Base-by-base conservation (phyloP, 176 grass and related monocot species). In the Saccharum spontaneum region DNA sequence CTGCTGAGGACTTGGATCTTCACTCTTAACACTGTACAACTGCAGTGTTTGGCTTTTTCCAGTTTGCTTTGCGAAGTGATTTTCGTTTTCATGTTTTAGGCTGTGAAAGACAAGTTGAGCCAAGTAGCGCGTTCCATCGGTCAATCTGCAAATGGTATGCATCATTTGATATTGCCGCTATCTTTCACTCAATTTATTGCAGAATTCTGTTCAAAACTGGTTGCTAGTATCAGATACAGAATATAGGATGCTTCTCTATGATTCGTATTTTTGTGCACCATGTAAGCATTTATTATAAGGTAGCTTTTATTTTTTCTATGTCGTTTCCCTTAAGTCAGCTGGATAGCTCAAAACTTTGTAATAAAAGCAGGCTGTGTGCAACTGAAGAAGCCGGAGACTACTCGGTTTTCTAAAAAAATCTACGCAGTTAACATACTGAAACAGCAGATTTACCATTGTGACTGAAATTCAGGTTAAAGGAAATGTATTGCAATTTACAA, bases 81-180 rank as follows among this genome's bases (percentile, higher is more conserved):
- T 87, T 37, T 65, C 86, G 13, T 67, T 85, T 81, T 75, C 71
- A 75, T 83, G 45, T 38, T 87, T 75, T 93, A 98, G 96, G 87
- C 48, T 84, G 83, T 95, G 69, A 94, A 92, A 81, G 96, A 95
- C 26, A 98, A 98, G 72, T 92, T 98, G 79, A 87, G 54, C 75
- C 93, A 95, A 89, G 93, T 95, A 92, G 89, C 91, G 88, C 96
- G 96, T 45, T 94, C 96, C 31, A 91, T 90, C 49, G 82, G 86
- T 60, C 91, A 89, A 73, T 55, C 87, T 89, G 83, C 86, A 82
- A 95, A 75, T 45, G 78, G 96, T 98, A 92, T 50, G 85, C 24
- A 77, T 46, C 44, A 83, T 15, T 69, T 77, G 34, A 74, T 80
- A 45, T 69, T 8, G 18, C 10, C 62, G 59, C 20, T 50, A n/a